A percentile compares a stretch with the other conserved stretches of the same genome.
phyloP scores from a whole-genome alignment of 805 yeast genomes.

The Metschnikowia sp. region DNA sequence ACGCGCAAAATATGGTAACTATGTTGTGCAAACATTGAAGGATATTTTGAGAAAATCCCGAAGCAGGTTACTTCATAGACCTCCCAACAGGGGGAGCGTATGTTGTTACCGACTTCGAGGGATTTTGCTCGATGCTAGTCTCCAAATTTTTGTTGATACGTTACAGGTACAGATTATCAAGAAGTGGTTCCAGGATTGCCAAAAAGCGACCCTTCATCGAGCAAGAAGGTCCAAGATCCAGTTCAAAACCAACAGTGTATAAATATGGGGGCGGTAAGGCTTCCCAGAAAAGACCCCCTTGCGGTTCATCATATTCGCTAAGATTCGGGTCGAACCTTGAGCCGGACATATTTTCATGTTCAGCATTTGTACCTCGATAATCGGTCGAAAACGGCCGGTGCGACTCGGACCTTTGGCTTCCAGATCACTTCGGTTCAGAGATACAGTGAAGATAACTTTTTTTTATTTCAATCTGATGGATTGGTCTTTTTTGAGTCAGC shows the following conservation, averaged over 20 bases:
- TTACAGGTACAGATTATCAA: conserved; percentile 40
- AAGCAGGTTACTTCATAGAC: conserved; percentile 22
- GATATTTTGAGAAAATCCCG: conserved; percentile 46
- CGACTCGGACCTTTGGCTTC: no score
- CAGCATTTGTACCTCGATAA: no score
- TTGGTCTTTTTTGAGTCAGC: no score
- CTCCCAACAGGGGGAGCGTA: conserved; percentile 9
- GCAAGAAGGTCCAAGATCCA: conserved; percentile 52
- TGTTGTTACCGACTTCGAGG: conserved; percentile 16
- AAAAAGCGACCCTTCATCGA: conserved; percentile 57
- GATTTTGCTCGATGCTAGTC: conserved; percentile 17
- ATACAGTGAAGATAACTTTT: no score
- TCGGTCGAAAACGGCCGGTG: no score
- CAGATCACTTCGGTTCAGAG: no score
- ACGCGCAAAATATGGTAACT: conserved; percentile 79
- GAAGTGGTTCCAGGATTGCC: conserved; percentile 49
- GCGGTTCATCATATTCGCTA: not conserved
- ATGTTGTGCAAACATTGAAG: conserved; percentile 87
- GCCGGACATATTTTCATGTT: no score
- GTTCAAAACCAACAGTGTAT: conserved; percentile 45
- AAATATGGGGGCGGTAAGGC: conserved; percentile 25
- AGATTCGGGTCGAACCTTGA: no score
- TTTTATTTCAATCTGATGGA: no score
- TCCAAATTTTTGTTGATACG: conserved; percentile 9
- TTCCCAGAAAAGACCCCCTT: conserved; percentile 3